Base-by-base conservation (phyloP, 306 rosid genomes). In the Corylus avellana region DNA sequence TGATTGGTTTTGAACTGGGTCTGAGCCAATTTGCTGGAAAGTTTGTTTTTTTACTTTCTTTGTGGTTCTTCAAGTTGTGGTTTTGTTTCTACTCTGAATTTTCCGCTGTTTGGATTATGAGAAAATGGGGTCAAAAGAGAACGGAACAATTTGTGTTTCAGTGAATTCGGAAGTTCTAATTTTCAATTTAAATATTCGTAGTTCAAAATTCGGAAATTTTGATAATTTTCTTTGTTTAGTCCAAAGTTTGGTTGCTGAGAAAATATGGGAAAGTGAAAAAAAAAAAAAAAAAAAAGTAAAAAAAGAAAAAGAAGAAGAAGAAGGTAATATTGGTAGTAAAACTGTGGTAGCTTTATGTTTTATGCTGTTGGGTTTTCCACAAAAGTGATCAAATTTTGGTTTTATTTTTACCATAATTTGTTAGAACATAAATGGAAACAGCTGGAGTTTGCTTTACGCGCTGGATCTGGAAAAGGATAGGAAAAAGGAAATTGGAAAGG, bases 381-480 rank as follows among this genome's bases (percentile, higher is more conserved):
- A 0, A 42, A 68, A 1, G 56, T 2, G 42, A 46, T 66, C 14
- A 27, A 62, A 71, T 72, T 78, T 79, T 72, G 56, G 29, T 9
- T 70, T 78, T 74, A 76, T 9, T 66, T 42, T 83, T 47, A 55
- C 74, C 68, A 29, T 62, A 50, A 51, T 77, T 62, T 71, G 67
- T 80, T 75, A 59, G 70, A 77, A 61, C 79, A 68, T 53, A 75
- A 78, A 79, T 77, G 80, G 86, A 82, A 87, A 82, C 84, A 82
- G 87, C 85, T 86, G 89, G 82, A 57, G 77, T 78, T 81, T 83
- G 77, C 88, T 88, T 89, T 88, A 77, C 80, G 73, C 63, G 81
- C 75, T 87, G 91, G 94, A 91, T 94, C 93, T 86, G 82, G 78
- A 87, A 86, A 81, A 81, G 77, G 54, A 79, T 78, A 32, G 46